Conservation (phyloP, 768 basidiomycete species). For the Trametes cingulata region DNA sequence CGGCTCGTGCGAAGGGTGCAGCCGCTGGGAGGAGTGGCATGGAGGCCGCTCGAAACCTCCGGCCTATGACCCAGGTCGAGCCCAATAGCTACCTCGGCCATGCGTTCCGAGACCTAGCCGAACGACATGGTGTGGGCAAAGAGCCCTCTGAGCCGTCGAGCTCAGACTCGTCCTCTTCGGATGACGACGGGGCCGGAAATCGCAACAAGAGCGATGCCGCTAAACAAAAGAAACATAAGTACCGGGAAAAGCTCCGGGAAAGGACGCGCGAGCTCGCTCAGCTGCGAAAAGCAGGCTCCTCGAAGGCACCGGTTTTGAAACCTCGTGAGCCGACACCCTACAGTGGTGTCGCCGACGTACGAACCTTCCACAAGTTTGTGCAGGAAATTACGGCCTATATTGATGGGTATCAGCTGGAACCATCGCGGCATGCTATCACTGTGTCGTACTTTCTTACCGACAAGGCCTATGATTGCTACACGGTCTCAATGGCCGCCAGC, state of each 20-base stretch:
- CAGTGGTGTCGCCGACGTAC: conserved; percentile 9
- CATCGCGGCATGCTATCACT: not conserved
- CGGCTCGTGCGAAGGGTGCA: too few species aligned
- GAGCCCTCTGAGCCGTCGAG: not conserved
- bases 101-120: not conserved
- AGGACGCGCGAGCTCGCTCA: too few species aligned
- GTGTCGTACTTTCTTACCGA: conserved; percentile 32
- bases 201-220: not conserved
- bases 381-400: conserved; percentile 15
- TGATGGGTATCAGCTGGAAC: not conserved
- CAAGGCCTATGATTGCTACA: conserved; percentile 32
- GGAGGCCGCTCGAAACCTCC: not conserved
- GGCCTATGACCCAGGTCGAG: conserved; percentile 7
- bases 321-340: conserved; percentile 18
- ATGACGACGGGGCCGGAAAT: not conserved
- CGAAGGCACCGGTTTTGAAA: conserved; percentile 2
- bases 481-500: conserved; percentile 11
- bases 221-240: too few species aligned
- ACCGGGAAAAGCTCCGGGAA: too few species aligned
- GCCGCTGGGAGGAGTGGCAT: too few species aligned
- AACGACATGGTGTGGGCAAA: too few species aligned
- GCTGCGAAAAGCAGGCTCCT: too few species aligned
- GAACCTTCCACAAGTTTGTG: conserved; percentile 20
- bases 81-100: conserved; percentile 9
- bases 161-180: not conserved